These are phyloP conservation scores for Diphasiastrum complanatum DNA, from an alignment of 83 land plant genomes.

Conservation along the genomic window DNA sequence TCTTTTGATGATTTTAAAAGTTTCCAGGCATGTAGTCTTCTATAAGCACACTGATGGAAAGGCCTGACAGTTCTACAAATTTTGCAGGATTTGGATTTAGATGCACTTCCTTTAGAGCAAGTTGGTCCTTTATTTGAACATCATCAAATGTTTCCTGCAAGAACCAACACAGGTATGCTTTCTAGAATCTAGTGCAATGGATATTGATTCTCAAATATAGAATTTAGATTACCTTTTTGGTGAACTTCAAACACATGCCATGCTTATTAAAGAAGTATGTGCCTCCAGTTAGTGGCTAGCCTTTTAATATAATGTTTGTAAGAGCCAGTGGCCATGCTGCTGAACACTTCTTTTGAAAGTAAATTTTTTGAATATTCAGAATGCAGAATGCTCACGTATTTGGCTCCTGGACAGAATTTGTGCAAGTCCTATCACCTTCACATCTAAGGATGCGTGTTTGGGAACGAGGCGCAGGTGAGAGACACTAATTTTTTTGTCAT, in stretches of 20 bases:
- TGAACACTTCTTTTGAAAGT: background rate
- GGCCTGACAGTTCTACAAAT: background rate
- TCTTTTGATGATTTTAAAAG: too few species aligned
- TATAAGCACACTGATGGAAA: too few species aligned
- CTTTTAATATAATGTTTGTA: background rate
- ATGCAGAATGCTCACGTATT: background rate
- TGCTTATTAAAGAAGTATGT: background rate
- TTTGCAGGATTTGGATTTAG: constrained; percentile 58
- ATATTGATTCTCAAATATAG: too few species aligned
- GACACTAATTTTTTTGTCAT: background rate
- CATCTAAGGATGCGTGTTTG: constrained; percentile 94
- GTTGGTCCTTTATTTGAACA: constrained; percentile 97
- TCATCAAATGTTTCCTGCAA: constrained; percentile 78
- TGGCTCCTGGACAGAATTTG: constrained; percentile 62
- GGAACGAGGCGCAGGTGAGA: constrained; percentile 97
- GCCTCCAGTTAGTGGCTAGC: background rate
- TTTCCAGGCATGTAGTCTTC: too few species aligned
- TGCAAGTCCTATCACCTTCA: constrained; percentile 61
- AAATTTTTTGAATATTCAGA: background rate
- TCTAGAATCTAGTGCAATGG: too few species aligned
- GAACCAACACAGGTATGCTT: constrained; percentile 85
- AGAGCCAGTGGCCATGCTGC: background rate
- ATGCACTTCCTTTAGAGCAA: constrained; percentile 59
- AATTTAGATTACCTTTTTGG: too few species aligned
- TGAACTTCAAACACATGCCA: too few species aligned